Conservation (phyloP, 805 yeast species). For the Nakazawaea ernobii region DNA sequence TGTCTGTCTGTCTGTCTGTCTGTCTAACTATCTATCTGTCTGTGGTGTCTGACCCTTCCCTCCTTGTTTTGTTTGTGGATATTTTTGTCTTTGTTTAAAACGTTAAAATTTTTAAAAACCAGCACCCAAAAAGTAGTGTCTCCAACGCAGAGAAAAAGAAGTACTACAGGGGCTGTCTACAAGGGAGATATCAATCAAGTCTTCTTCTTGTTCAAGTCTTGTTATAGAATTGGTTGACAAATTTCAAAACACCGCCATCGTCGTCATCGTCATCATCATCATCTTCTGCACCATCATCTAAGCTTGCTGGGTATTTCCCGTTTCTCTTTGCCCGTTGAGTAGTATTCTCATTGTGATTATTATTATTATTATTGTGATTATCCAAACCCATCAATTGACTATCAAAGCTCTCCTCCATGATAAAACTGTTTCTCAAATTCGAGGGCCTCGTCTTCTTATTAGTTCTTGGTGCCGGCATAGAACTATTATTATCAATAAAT, state of each 20-base stretch:
- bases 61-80: too few species aligned
- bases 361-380: constrained; percentile 9
- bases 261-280: constrained; percentile 25
- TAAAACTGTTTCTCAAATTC: constrained; percentile 23
- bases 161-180: background rate
- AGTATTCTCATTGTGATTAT: constrained; percentile 13
- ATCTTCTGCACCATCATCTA: constrained; percentile 25
- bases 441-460: constrained; percentile 17
- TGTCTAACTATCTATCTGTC: too few species aligned
- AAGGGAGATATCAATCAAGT: too few species aligned
- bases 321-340: too few species aligned
- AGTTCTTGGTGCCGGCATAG: constrained; percentile 18
- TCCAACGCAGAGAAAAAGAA: too few species aligned
- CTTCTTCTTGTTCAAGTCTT: constrained; percentile 4
- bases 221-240: constrained; percentile 75
- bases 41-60: too few species aligned
- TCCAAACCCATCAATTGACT: constrained; percentile 24
- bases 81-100: too few species aligned
- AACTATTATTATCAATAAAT: constrained; percentile 20
- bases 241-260: constrained; percentile 62
- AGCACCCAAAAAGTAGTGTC: too few species aligned
- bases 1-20: too few species aligned
- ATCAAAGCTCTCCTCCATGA: constrained; percentile 40
- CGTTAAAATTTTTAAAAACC: too few species aligned
- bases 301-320: background rate